These are phyloP conservation scores for Cyclotella distinguenda DNA, from an alignment of 108 stramenopile species.

Conservation along the genomic window DNA sequence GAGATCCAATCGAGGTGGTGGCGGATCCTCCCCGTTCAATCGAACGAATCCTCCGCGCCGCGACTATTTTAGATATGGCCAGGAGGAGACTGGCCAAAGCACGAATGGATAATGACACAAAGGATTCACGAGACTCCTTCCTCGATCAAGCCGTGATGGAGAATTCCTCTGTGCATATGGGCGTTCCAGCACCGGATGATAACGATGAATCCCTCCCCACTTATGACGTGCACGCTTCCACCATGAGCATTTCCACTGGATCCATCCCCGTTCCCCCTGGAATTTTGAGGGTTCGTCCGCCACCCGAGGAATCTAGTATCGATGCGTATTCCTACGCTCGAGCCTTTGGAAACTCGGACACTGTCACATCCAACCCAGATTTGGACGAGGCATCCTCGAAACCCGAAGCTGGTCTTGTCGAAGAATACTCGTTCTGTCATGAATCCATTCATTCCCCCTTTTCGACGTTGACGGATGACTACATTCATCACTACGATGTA, in stretches of 20 bases:
- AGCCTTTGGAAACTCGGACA: slow-evolving; percentile 1
- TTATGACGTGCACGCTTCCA: slow-evolving; percentile 8
- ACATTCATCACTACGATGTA: slow-evolving; percentile 3
- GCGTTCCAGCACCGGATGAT: background rate
- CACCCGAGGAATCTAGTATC: background rate
- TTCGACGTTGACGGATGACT: slow-evolving; percentile 18
- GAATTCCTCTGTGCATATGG: background rate
- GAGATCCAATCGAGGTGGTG: background rate
- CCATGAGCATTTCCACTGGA: background rate
- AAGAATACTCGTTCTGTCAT: slow-evolving; percentile 12
- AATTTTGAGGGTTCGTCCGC: slow-evolving; percentile 7
- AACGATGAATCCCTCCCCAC: slow-evolving; percentile 1
- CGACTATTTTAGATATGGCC: slow-evolving; percentile 8
- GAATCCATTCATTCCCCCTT: background rate
- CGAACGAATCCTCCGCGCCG: too few species aligned
- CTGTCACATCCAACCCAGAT: slow-evolving; percentile 1
- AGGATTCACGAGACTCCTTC: background rate
- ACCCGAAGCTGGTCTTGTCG: background rate
- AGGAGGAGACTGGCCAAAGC: background rate
- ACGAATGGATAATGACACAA: background rate
- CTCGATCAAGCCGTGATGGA: background rate
- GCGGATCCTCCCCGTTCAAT: background rate
- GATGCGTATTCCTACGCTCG: slow-evolving; percentile 5
- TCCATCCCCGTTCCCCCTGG: background rate
- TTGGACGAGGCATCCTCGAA: background rate